phyloP scores from a whole-genome alignment of 345 rosid genomes.

The Aquilaria yunnanensis region DNA sequence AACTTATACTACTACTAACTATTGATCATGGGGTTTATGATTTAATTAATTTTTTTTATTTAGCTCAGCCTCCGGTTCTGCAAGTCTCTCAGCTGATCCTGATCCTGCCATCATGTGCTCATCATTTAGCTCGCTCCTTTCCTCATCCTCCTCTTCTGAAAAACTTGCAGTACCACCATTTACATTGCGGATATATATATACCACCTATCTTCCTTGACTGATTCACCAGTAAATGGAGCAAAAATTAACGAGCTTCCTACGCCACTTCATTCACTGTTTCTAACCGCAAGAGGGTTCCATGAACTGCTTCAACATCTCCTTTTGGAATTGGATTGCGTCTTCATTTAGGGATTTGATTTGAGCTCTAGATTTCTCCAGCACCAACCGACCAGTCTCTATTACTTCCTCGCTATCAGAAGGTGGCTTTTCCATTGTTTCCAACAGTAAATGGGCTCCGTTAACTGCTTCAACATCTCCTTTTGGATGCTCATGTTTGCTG shows the following conservation, averaged over 20 bases:
- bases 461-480: conserved; percentile 45
- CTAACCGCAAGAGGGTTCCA: too few species aligned
- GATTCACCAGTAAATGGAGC: too few species aligned
- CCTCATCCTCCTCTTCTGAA: conserved; percentile 18
- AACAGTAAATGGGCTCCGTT: conserved; percentile 50
- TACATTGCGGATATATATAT: too few species aligned
- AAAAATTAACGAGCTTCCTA: too few species aligned
- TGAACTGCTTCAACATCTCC: not conserved
- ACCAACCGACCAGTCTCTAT: conserved; percentile 56
- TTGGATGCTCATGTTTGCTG: too few species aligned
- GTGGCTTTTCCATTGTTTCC: conserved; percentile 61
- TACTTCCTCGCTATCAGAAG: conserved; percentile 47
- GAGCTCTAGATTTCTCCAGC: conserved; percentile 63
- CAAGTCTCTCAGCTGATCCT: conserved; percentile 48
- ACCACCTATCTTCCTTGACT: too few species aligned
- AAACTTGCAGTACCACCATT: not conserved
- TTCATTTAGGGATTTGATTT: conserved; percentile 53
- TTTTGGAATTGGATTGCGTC: conserved; percentile 42
- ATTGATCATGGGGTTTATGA: too few species aligned
- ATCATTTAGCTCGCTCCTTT: conserved; percentile 34
- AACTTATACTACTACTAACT: too few species aligned
- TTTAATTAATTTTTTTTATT: conserved; percentile 9
- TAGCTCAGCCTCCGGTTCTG: conserved; percentile 46
- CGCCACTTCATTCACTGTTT: too few species aligned
- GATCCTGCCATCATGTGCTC: conserved; percentile 47